Evolutionary conservation across 1,284 basidiomycete species (phyloP).

Genomic region (Leucoagaricus sp.): DNA sequence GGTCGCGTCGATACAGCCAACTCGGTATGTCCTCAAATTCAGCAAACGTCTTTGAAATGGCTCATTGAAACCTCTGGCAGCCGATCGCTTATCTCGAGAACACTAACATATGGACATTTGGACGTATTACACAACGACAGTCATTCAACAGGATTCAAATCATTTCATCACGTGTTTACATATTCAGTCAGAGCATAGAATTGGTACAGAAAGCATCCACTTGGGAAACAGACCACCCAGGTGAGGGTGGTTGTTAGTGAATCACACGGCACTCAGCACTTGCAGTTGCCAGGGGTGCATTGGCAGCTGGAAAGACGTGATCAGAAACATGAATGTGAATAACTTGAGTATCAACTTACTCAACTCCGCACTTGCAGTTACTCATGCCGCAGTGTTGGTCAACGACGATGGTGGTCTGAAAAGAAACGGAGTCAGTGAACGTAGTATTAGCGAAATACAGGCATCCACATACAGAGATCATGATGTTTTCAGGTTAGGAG

Average conservation of each 20-base stretch:
- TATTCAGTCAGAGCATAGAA: background rate
- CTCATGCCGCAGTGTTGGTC: constrained; percentile 49
- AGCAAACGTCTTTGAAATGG: background rate
- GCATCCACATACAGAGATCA: constrained; percentile 6
- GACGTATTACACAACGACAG: background rate
- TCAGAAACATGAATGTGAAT: constrained; percentile 9
- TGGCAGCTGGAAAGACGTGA: constrained; percentile 43
- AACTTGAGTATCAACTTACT: constrained; percentile 33
- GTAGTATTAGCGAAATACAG: background rate
- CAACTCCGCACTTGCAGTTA: constrained; percentile 53
- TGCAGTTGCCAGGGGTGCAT: constrained; percentile 62
- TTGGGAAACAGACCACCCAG: too few relatives aligned
- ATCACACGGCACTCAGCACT: constrained; percentile 46
- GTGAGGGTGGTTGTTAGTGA: background rate
- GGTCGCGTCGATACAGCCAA: constrained; percentile 63
- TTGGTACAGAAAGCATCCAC: too few relatives aligned
- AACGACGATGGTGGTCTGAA: constrained; percentile 42
- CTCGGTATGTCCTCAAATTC: constrained; percentile 45
- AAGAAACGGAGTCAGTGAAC: constrained; percentile 1
- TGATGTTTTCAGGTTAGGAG: background rate
- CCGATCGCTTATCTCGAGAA: background rate
- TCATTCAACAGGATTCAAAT: background rate
- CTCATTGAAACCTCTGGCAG: background rate
- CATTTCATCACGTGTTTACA: background rate
- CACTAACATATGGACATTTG: background rate